phyloP scores from a whole-genome alignment of 116 monocot species.

The Cymodocea nodosa region DNA sequence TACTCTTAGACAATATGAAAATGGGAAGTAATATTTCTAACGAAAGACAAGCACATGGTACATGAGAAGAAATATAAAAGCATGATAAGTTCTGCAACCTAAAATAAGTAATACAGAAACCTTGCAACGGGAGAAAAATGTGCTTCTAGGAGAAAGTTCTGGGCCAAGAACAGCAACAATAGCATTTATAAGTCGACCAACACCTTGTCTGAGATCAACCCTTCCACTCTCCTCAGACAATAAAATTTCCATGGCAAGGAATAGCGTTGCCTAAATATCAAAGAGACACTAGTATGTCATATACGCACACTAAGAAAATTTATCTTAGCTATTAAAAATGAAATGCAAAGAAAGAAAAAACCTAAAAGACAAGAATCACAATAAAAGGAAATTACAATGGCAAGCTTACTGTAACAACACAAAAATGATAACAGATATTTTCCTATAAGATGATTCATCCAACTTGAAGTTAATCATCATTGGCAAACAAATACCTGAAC shows the following conservation, averaged over 20 bases:
- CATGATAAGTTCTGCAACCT: neutral
- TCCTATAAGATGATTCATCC: neutral
- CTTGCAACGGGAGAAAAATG: slow-evolving; percentile 98
- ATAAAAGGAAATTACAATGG: neutral
- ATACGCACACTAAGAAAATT: neutral
- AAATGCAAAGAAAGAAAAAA: neutral
- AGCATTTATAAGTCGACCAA: slow-evolving; percentile 80
- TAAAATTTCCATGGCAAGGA: slow-evolving; percentile 85
- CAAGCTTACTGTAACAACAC: neutral
- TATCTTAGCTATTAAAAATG: neutral
- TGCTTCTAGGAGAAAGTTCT: slow-evolving; percentile 92
- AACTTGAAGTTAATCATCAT: neutral
- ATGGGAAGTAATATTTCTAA: neutral
- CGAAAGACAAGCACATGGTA: neutral
- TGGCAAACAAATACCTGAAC: slow-evolving; percentile 54
- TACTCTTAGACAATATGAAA: neutral
- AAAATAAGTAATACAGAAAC: slow-evolving; percentile 17
- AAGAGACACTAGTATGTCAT: neutral
- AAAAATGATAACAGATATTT: too few relatives aligned
- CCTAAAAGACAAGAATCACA: neutral
- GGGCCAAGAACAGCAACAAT: slow-evolving; percentile 97
- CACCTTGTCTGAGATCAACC: slow-evolving; percentile 73
- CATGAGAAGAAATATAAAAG: neutral
- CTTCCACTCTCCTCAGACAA: slow-evolving; percentile 84
- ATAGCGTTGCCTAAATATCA: slow-evolving; percentile 54